A percentile compares a stretch with the other conserved stretches of the same genome.
Evolutionary conservation across 306 rosid species (phyloP).

Genomic region (Prunus persica): DNA sequence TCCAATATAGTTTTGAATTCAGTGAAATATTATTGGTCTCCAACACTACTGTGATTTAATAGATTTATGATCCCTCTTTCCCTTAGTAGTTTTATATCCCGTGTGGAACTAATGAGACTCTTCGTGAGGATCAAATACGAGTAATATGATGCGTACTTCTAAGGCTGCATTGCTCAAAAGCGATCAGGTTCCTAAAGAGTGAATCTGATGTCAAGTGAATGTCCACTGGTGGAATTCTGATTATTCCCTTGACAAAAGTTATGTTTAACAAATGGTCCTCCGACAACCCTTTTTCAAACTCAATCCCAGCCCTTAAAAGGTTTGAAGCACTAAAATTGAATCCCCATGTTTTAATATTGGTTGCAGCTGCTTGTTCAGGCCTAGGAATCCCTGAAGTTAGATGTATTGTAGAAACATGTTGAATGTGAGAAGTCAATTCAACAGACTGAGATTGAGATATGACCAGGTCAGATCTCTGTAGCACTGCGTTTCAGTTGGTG

Average conservation of each 20-base stretch:
- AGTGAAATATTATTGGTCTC: slow-evolving; percentile 15
- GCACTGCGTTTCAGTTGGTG: background rate
- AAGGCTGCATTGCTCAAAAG: slow-evolving; percentile 37
- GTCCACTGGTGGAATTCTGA: background rate
- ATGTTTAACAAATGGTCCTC: background rate
- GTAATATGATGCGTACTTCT: slow-evolving; percentile 28
- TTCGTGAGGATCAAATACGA: slow-evolving; percentile 31
- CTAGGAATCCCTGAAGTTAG: background rate
- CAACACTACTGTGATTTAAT: background rate
- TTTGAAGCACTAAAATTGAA: background rate
- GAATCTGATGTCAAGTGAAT: background rate
- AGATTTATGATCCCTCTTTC: slow-evolving; percentile 3
- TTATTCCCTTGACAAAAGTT: background rate
- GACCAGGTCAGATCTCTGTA: background rate
- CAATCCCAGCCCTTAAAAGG: background rate
- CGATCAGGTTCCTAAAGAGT: slow-evolving; percentile 33
- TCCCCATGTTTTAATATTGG: background rate
- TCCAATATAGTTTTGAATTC: slow-evolving; percentile 20
- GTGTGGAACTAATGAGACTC: slow-evolving; percentile 25
- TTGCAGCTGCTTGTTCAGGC: background rate
- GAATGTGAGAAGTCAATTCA: background rate
- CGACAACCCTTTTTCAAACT: background rate
- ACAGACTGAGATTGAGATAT: background rate
- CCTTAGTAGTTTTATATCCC: slow-evolving; percentile 18
- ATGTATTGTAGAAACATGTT: background rate